Conservation (phyloP, 768 basidiomycete species). For the Calocybe gangraenosa region DNA sequence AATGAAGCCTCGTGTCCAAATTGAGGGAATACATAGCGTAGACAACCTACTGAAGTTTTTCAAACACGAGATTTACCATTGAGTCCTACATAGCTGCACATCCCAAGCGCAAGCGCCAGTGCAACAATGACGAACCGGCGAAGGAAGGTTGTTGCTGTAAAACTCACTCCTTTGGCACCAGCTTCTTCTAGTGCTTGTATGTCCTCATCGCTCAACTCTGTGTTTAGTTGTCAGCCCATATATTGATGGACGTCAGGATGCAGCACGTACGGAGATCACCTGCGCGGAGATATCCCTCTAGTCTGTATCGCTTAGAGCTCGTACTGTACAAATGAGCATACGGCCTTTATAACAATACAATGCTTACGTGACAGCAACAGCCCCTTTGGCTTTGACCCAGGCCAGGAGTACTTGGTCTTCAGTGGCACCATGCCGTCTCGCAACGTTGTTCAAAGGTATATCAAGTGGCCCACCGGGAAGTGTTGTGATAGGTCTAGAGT, state of each 20-base stretch:
- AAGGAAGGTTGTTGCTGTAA: conserved; percentile 6
- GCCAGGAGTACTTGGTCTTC: conserved; percentile 68
- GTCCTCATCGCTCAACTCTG: conserved; percentile 49
- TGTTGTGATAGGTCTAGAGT: conserved; percentile 54
- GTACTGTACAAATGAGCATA: conserved; percentile 27
- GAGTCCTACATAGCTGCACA: conserved; percentile 20
- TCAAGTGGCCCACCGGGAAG: conserved; percentile 63
- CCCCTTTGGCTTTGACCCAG: conserved; percentile 68
- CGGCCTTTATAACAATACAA: not conserved
- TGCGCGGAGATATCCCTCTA: conserved; percentile 64
- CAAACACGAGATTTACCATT: conserved; percentile 19
- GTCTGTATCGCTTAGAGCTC: conserved; percentile 60
- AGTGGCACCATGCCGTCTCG: conserved; percentile 43
- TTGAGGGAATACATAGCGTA: no score
- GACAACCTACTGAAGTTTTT: no score
- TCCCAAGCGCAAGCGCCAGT: conserved; percentile 18
- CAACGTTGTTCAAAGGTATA: conserved; percentile 50
- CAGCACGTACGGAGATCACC: conserved; percentile 55
- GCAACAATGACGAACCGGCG: conserved; percentile 16
- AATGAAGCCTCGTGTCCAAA: no score
- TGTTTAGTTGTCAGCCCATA: not conserved
- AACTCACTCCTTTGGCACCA: conserved; percentile 36
- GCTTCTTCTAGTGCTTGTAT: conserved; percentile 54
- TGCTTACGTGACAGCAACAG: conserved; percentile 56
- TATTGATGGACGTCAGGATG: no score